Conservation (phyloP, 2,329 filamentous ascomycete species). For the Onygenales sp. region DNA sequence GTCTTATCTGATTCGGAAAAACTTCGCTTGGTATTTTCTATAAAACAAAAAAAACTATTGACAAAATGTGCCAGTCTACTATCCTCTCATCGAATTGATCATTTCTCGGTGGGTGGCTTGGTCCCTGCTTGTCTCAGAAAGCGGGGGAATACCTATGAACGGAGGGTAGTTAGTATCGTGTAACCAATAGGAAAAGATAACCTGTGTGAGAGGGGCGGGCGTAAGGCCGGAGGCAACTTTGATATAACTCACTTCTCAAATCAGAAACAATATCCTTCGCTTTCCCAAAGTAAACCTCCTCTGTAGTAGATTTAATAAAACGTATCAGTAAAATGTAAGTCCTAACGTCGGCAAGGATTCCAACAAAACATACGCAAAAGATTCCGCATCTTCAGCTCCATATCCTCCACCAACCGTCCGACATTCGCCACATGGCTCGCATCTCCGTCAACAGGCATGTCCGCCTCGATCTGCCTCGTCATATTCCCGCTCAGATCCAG, state of each 20-base stretch:
- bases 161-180: constrained; percentile 12
- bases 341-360: background rate
- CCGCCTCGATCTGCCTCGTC: constrained; percentile 91
- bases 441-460: constrained; percentile 81
- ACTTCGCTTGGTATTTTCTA: constrained; percentile 3
- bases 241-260: constrained; percentile 57
- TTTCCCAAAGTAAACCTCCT: constrained; percentile 99
- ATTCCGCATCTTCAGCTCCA: constrained; percentile 99
- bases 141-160: constrained; percentile 52
- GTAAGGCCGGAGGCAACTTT: background rate
- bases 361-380: constrained; percentile 52
- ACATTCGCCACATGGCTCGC: constrained; percentile 93
- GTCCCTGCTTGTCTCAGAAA: constrained; percentile 78
- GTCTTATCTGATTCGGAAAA: background rate
- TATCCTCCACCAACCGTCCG: constrained; percentile 89
- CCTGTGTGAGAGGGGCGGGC: too few relatives aligned
- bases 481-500: constrained; percentile 96
- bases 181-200: background rate
- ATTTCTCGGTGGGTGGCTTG: constrained; percentile 80
- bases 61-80: constrained; percentile 8
- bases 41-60: background rate
- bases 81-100: constrained; percentile 53
- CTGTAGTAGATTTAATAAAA: constrained; percentile 20
- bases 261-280: constrained; percentile 97
- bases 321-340: constrained; percentile 12